Base-by-base conservation (phyloP, 345 rosid species). In the Pistacia atlantica region DNA sequence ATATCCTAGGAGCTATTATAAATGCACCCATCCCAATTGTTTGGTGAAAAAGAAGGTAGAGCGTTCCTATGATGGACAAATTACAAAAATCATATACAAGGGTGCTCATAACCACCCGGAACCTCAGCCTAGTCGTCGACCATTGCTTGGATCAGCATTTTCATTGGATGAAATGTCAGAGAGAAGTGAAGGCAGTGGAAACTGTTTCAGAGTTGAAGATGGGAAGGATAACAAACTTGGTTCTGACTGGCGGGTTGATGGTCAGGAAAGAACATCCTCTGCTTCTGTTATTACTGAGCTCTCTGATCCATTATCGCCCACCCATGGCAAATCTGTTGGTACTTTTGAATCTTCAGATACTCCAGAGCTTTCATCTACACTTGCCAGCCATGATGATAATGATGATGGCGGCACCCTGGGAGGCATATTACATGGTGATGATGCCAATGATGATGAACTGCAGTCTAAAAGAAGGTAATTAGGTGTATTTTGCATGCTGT, bases 61-160 rank as follows among this genome's bases (percentile, higher is more conserved):
- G 80, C 82, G 89, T 62, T 87, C 89, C 28, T 83, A 82, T 65
- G 92, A 88, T 72, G 89, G 92, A 12, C 90, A 88, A 64, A 87
- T 90, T 76, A 88, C 89, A 17, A 90, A 90, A 82, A 90, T 90
- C 75, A 88, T 90, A 77, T 90, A 90, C 62, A 87, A 84, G 83
- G 87, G 89, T 74, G 83, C 81, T 52, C 91, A 88, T 74, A 88
- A 84, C 76, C 94, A 88, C 57, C 86, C 86, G 42, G 80, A 81
- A 70, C 89, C 91, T 68, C 90, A 84, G 77, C 86, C 87, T 79
- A 69, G 49, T 70, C 81, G 86, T 22, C 80, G 87, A 61, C 75
- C 83, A 71, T 79, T 73, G 11, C 67, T 69, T 76, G 88, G 83
- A 18, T 65, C 89, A 28, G 60, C 81, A 62, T 54, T 82, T 77